phyloP scores from a whole-genome alignment of 164 flowering plant species.

The Sedum album region DNA sequence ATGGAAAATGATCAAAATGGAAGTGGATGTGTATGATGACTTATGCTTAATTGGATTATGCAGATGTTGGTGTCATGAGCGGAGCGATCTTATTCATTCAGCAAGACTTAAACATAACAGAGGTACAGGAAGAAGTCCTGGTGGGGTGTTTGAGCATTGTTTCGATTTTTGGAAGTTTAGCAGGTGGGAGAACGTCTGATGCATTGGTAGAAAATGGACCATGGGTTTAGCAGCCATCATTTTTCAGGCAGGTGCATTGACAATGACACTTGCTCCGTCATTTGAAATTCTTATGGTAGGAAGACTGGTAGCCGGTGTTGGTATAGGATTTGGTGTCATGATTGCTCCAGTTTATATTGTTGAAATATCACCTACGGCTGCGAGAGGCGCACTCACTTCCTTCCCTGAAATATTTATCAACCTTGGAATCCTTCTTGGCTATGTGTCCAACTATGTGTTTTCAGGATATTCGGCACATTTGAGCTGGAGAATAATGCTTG shows the following conservation, averaged over 20 bases:
- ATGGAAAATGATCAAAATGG: neutral
- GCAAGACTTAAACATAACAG: constrained; percentile 73
- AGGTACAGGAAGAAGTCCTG: constrained; percentile 78
- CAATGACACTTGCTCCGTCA: constrained; percentile 74
- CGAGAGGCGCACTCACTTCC: constrained; percentile 74
- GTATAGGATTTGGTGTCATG: constrained; percentile 83
- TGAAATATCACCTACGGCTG: constrained; percentile 71
- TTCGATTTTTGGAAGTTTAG: constrained; percentile 81
- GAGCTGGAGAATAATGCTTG: constrained; percentile 87
- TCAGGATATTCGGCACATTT: constrained; percentile 56
- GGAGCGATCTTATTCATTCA: constrained; percentile 87
- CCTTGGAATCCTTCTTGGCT: constrained; percentile 81
- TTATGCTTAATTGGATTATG: constrained; percentile 13
- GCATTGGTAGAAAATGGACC: constrained; percentile 92
- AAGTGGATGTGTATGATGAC: neutral
- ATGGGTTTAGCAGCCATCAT: constrained; percentile 78
- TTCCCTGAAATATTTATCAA: constrained; percentile 90
- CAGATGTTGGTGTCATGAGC: constrained; percentile 98
- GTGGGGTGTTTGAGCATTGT: constrained; percentile 71
- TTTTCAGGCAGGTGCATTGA: constrained; percentile 68
- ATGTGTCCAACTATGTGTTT: constrained; percentile 77
- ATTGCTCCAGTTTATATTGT: constrained; percentile 90
- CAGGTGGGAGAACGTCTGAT: constrained; percentile 79
- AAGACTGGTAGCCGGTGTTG: constrained; percentile 75
- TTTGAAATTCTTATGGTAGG: constrained; percentile 64